phyloP scores from a whole-genome alignment of 2,329 filamentous ascomycete species.

The Neopestalotiopsis clavispora region DNA sequence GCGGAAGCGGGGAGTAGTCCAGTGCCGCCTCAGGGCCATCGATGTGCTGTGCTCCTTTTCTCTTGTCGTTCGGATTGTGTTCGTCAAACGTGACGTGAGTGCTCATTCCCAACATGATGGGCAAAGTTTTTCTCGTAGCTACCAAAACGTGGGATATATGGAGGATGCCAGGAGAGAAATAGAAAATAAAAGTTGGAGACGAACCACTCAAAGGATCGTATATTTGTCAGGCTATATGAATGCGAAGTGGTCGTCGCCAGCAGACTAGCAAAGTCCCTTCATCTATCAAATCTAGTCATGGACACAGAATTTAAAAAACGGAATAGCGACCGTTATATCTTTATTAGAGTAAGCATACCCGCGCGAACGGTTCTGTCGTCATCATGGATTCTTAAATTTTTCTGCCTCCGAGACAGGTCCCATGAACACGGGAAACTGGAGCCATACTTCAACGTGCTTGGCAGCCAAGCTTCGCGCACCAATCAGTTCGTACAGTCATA shows the following conservation, averaged over 20 bases:
- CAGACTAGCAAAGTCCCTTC: background rate
- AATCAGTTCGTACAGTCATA: background rate
- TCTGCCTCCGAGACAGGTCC: background rate
- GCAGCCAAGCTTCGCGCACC: background rate
- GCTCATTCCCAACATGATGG: slow-evolving; percentile 29
- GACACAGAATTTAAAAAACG: background rate
- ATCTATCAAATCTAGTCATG: background rate
- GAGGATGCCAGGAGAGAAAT: background rate
- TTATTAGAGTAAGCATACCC: background rate
- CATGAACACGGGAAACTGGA: background rate
- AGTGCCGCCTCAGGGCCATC: slow-evolving; percentile 42
- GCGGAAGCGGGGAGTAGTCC: slow-evolving; percentile 50
- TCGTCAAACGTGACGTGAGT: slow-evolving; percentile 45
- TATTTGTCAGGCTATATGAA: background rate
- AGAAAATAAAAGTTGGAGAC: background rate
- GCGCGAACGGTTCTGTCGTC: slow-evolving; percentile 1
- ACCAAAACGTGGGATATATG: background rate
- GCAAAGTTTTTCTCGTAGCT: background rate
- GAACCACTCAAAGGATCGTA: too few relatives aligned
- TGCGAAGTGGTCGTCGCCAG: background rate
- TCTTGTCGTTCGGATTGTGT: slow-evolving; percentile 42
- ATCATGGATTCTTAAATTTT: background rate
- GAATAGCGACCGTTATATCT: background rate
- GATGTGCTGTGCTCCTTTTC: slow-evolving; percentile 36
- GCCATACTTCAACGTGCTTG: background rate